Conservation (phyloP, 2,329 filamentous ascomycete species). For the Coniochaeta sp. region DNA sequence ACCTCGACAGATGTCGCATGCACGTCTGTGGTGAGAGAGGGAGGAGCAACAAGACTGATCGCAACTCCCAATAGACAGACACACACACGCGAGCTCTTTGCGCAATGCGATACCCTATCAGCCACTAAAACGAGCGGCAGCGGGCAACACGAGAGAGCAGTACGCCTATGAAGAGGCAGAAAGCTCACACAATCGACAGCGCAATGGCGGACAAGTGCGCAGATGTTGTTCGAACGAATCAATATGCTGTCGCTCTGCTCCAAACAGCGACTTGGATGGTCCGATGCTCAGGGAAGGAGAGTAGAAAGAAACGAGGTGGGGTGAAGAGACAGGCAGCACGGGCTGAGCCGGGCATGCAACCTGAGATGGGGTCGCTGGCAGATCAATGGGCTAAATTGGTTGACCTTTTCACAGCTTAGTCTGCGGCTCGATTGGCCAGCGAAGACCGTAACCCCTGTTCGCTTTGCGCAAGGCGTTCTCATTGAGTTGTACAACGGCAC, state of each 20-base stretch:
- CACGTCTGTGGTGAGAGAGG: neutral
- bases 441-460: neutral
- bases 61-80: too few species aligned
- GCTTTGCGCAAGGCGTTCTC: neutral
- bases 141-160: neutral
- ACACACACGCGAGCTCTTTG: neutral
- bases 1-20: neutral
- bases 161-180: conserved; percentile 1
- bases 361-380: neutral
- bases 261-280: neutral
- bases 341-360: neutral
- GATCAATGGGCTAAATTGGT: neutral
- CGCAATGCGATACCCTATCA: neutral
- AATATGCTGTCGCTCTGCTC: too few species aligned
- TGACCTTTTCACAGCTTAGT: neutral
- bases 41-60: neutral
- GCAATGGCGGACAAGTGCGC: neutral
- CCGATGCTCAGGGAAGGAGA: neutral
- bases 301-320: neutral
- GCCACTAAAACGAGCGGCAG: neutral
- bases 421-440: neutral
- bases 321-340: neutral
- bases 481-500: neutral
- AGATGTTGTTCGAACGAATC: neutral
- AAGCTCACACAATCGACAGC: neutral